These are phyloP conservation scores for Eragrostis nindensis DNA, from an alignment of 176 grass and related monocot species.

Conservation along the genomic window DNA sequence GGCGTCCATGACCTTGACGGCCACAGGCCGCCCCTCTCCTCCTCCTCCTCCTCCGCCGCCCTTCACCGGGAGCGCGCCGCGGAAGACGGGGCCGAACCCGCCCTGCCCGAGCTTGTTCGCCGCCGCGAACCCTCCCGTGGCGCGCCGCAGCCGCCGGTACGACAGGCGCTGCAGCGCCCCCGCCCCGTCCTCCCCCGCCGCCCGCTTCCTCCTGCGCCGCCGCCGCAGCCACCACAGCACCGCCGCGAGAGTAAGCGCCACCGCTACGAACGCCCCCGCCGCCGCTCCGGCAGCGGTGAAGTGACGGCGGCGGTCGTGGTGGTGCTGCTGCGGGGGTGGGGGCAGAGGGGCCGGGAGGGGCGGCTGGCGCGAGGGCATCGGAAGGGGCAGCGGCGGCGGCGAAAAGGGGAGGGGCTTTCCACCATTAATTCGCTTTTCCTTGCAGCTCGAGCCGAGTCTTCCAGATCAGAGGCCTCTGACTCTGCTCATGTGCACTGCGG, in stretches of 20 bases:
- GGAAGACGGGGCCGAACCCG: slow-evolving; percentile 72
- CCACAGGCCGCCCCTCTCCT: slow-evolving; percentile 35
- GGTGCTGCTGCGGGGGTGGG: background rate
- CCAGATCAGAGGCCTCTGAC: background rate
- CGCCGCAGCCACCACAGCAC: slow-evolving; percentile 47
- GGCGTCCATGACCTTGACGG: slow-evolving; percentile 81
- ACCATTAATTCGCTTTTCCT: slow-evolving; percentile 7
- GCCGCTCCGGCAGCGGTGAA: slow-evolving; percentile 1
- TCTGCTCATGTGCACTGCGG: too few species aligned
- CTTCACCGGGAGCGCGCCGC: slow-evolving; percentile 44
- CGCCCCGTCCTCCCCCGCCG: background rate
- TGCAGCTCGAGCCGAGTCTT: background rate
- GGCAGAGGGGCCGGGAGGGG: background rate
- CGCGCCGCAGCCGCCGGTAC: slow-evolving; percentile 62
- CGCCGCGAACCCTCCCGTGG: slow-evolving; percentile 57
- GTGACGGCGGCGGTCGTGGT: background rate
- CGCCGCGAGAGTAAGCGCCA: background rate
- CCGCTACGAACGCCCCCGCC: background rate
- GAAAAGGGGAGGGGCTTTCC: slow-evolving; percentile 53
- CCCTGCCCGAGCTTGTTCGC: slow-evolving; percentile 68
- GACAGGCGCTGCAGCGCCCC: slow-evolving; percentile 44
- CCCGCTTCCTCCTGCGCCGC: background rate
- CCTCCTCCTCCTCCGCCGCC: background rate
- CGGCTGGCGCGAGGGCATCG: slow-evolving; percentile 64
- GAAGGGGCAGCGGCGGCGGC: background rate